Percentiles rank a stretch among this genome's conserved stretches.
phyloP scores from a whole-genome alignment of 163 green algal species.

The Scenedesmus sp. region DNA sequence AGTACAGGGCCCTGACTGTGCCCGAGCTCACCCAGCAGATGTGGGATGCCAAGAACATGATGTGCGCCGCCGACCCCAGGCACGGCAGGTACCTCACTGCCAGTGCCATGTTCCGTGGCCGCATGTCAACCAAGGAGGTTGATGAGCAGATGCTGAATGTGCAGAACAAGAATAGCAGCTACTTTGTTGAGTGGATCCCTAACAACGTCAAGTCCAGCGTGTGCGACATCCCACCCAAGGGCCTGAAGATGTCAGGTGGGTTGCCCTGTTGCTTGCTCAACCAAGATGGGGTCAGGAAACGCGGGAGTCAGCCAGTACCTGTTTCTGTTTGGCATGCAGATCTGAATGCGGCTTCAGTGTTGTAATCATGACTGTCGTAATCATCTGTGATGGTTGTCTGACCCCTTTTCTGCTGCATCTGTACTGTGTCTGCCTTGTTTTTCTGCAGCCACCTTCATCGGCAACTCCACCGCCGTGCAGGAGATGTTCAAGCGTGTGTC shows the following conservation, averaged over 20 bases:
- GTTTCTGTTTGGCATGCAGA: no score
- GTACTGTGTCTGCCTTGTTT: not conserved
- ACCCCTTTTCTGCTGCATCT: not conserved
- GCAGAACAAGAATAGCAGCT: slow-evolving; percentile 99
- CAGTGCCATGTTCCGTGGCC: slow-evolving; percentile 94
- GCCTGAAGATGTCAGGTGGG: slow-evolving; percentile 93
- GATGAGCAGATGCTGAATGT: slow-evolving; percentile 99
- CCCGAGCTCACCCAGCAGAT: slow-evolving; percentile 99
- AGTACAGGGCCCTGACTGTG: slow-evolving; percentile 93
- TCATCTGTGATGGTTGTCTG: not conserved
- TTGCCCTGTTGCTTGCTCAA: not conserved
- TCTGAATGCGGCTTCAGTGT: no score
- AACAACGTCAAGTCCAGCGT: slow-evolving; percentile 99
- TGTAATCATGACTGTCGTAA: no score
- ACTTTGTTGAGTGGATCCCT: slow-evolving; percentile 99
- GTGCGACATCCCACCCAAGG: slow-evolving; percentile 98
- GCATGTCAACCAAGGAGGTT: slow-evolving; percentile 99
- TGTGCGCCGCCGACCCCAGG: slow-evolving; percentile 95
- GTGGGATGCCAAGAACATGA: slow-evolving; percentile 99
- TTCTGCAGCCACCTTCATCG: slow-evolving; percentile 93
- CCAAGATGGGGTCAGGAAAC: no score
- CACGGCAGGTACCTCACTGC: slow-evolving; percentile 98
- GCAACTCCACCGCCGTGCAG: slow-evolving; percentile 99
- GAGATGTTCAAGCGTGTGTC: slow-evolving; percentile 99
- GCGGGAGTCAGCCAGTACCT: no score